Evolutionary conservation across 441 rosid genomes (phyloP), one percentile per base, ranked within the genome.

Genomic region (Mallotus japonicus): DNA sequence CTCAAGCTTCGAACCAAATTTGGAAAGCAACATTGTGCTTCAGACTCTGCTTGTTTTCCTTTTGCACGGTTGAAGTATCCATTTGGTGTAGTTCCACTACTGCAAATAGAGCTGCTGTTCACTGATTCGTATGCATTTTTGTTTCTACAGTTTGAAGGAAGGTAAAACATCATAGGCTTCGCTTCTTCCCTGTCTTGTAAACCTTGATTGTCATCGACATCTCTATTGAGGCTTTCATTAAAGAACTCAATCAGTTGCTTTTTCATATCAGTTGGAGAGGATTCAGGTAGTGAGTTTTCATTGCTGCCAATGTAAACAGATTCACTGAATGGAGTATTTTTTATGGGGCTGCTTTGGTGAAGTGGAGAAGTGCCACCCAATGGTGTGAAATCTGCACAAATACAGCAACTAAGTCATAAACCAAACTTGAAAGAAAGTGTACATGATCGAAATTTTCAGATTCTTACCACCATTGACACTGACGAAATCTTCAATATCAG

Each of bases 171-270:
- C 9, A 69, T 20, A 11, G 75, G 68, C 67, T 74, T 76, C n/a
- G 74, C 40, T 74, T 79, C 72, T 40, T 9, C 58, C 32, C 19
- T 55, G 40, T 65, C 69, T 53, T 73, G 73, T 58, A 77, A 61
- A 64, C 62, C 66, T 62, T 55, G 55, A 66, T 70, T 74, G 24
- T 47, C 65, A 8, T 71, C 74, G 8, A 6, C 65, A 12, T 19
- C 44, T 20, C 75, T 68, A 32, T 55, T 37, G 42, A 80, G 77
- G 78, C 88, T 83, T 65, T 88, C 88, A 1, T 77, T 75, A 53
- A 90, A 85, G 69, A 86, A 82, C 69, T 90, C 92, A 28, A 84
- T 67, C 4, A 90, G 84, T 76, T 76, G 94, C 85, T 85, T 89
- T 73, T 83, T 89, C 53, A 66, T 42, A 1, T 80, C 88, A 1